These are phyloP conservation scores for Kurtzmaniella quercitrusa DNA, from an alignment of 1,139 yeast genomes.

Conservation along the genomic window DNA sequence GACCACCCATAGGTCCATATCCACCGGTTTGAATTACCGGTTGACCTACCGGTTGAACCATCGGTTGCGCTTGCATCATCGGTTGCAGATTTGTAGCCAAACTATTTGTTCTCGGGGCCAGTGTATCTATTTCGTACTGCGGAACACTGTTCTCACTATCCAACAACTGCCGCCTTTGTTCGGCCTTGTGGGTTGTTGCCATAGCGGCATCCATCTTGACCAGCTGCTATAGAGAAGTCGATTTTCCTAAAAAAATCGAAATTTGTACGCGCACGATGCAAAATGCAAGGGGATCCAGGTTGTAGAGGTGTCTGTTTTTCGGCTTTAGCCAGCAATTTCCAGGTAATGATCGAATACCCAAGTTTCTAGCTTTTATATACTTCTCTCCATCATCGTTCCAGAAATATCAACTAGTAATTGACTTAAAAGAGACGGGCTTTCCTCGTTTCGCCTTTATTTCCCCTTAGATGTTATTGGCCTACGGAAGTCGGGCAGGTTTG, in stretches of 20 bases:
- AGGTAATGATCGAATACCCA: too few species aligned
- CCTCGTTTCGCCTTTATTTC: too few species aligned
- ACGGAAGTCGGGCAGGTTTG: too few species aligned
- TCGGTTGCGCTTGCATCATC: not conserved
- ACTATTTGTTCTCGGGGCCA: not conserved
- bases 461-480: too few species aligned
- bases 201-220: slow-evolving; percentile 16
- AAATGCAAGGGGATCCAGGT: not conserved
- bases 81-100: not conserved
- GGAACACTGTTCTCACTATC: slow-evolving; percentile 25
- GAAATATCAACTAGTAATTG: too few species aligned
- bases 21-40: not conserved
- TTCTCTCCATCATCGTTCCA: too few species aligned
- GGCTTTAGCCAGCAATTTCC: not conserved
- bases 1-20: not conserved
- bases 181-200: slow-evolving; percentile 11
- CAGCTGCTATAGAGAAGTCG: not conserved
- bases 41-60: not conserved
- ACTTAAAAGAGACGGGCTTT: too few species aligned
- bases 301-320: not conserved
- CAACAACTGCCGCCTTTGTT: slow-evolving; percentile 33
- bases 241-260: not conserved
- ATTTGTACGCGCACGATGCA: not conserved
- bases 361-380: too few species aligned
- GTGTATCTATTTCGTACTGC: not conserved